These are phyloP conservation scores for Aspergillus ostianus DNA, from an alignment of 495 filamentous ascomycete species.

Conservation along the genomic window DNA sequence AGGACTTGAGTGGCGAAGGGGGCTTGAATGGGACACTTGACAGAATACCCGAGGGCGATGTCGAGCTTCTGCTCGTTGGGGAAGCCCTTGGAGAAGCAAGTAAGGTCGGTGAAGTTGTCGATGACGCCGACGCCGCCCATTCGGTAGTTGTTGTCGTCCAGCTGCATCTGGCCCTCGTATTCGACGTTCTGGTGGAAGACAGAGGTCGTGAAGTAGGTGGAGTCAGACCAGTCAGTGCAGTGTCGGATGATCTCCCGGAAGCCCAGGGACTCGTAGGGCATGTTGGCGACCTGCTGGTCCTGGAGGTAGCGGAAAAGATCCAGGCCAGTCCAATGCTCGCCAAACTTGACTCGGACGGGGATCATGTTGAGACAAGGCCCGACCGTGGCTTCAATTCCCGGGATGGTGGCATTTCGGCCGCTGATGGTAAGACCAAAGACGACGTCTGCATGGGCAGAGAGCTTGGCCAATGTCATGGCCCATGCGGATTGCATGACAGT, in stretches of 20 bases:
- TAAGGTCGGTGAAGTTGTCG: slow-evolving; percentile 52
- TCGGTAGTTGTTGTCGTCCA: slow-evolving; percentile 47
- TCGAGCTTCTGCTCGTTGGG: slow-evolving; percentile 38
- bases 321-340: slow-evolving; percentile 45
- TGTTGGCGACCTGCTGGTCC: slow-evolving; percentile 57
- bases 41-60: slow-evolving; percentile 45
- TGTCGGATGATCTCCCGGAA: slow-evolving; percentile 57
- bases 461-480: slow-evolving; percentile 52
- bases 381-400: slow-evolving; percentile 52
- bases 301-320: slow-evolving; percentile 56
- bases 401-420: slow-evolving; percentile 55
- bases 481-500: slow-evolving; percentile 59
- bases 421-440: slow-evolving; percentile 56
- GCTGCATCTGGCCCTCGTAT: slow-evolving; percentile 39
- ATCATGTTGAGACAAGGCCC: slow-evolving; percentile 61
- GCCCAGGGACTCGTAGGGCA: slow-evolving; percentile 58
- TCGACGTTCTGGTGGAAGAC: slow-evolving; percentile 51
- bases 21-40: slow-evolving; percentile 41
- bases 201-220: slow-evolving; percentile 46
- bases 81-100: slow-evolving; percentile 44
- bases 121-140: slow-evolving; percentile 50
- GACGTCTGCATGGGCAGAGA: slow-evolving; percentile 50
- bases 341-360: slow-evolving; percentile 54
- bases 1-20: slow-evolving; percentile 44
- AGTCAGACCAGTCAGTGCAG: slow-evolving; percentile 59